Conservation (phyloP, 2,329 filamentous ascomycete genomes). For the Chrysoporthe deuterocubensis region DNA sequence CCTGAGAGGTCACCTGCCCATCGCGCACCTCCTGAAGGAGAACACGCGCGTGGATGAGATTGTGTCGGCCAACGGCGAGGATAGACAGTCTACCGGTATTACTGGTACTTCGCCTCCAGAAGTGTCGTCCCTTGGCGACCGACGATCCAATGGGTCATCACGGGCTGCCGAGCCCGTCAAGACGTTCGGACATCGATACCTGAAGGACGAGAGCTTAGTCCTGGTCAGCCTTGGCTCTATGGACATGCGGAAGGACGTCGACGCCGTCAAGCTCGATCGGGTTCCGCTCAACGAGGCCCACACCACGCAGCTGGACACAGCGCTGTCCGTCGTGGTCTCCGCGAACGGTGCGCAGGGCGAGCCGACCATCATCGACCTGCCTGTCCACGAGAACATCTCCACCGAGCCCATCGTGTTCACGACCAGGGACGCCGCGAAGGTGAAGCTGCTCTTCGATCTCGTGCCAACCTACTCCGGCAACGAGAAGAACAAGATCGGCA, state of each 20-base stretch:
- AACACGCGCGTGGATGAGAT: constrained; percentile 50
- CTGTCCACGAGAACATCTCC: constrained; percentile 89
- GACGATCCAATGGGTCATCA: constrained; percentile 55
- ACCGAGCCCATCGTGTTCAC: constrained; percentile 94
- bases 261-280: constrained; percentile 83
- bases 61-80: constrained; percentile 19
- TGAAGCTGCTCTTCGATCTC: constrained; percentile 92
- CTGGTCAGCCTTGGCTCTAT: constrained; percentile 92
- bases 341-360: constrained; percentile 85
- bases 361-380: constrained; percentile 86
- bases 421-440: constrained; percentile 74
- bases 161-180: constrained; percentile 79
- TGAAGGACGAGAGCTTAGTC: constrained; percentile 86
- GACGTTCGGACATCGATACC: constrained; percentile 93
- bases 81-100: constrained; percentile 9
- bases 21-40: constrained; percentile 66
- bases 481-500: constrained; percentile 84
- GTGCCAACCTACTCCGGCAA: constrained; percentile 93
- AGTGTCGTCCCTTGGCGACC: constrained; percentile 64
- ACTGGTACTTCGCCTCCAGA: constrained; percentile 51
- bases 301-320: constrained; percentile 90
- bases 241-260: constrained; percentile 82
- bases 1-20: constrained; percentile 82
- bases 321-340: constrained; percentile 87
- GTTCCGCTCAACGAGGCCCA: constrained; percentile 89